Evolutionary conservation across 106 monocot species (phyloP).

Genomic region (Platanthera zijinensis): DNA sequence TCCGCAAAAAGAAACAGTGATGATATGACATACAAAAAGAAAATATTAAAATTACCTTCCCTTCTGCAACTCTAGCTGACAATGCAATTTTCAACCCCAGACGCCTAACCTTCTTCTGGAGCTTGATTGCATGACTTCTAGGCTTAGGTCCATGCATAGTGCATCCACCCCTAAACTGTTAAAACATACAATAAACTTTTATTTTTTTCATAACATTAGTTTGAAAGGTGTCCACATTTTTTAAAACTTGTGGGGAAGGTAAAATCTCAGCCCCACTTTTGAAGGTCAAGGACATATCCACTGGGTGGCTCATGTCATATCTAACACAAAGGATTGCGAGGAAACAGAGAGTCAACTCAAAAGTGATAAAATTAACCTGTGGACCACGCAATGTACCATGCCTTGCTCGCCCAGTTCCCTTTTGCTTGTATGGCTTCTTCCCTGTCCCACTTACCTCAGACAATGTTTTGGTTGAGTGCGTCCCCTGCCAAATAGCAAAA

Average conservation of each 20-base stretch:
- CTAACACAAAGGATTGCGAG: background rate
- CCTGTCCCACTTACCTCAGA: constrained; percentile 96
- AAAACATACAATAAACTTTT: background rate
- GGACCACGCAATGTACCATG: constrained; percentile 91
- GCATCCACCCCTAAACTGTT: constrained; percentile 87
- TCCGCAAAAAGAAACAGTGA: too few relatives aligned
- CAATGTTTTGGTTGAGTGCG: constrained; percentile 92
- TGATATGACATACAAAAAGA: background rate
- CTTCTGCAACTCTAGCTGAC: constrained; percentile 79
- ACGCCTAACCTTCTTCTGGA: constrained; percentile 85
- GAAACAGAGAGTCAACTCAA: background rate
- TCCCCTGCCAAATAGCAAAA: constrained; percentile 45
- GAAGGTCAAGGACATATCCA: background rate
- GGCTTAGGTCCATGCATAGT: constrained; percentile 94
- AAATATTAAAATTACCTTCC: constrained; percentile 50
- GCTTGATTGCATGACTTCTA: constrained; percentile 92
- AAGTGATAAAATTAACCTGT: constrained; percentile 45
- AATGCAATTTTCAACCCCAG: constrained; percentile 83
- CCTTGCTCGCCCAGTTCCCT: constrained; percentile 91
- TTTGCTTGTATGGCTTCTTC: constrained; percentile 81
- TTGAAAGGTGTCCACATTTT: background rate
- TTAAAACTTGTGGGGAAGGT: background rate
- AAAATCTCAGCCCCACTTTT: background rate
- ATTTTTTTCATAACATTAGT: background rate
- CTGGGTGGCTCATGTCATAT: background rate